A percentile compares a stretch with the other conserved stretches of the same genome.
These are phyloP conservation scores for Alnus rubra DNA, from an alignment of 306 rosid species.

Conservation along the genomic window DNA sequence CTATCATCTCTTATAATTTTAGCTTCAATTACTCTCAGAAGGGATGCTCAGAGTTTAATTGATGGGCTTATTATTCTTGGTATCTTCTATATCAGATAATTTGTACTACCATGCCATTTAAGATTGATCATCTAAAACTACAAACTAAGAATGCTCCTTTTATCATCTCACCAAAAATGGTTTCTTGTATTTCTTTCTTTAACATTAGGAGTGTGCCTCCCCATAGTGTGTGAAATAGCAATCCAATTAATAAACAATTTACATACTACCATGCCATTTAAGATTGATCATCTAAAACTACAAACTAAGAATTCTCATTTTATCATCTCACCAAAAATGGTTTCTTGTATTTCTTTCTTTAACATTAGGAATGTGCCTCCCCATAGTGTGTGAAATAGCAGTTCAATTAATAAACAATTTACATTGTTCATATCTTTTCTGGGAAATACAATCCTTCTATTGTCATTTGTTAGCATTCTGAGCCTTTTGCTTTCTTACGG, in stretches of 20 bases:
- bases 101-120: neutral
- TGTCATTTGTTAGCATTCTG: constrained; percentile 30
- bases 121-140: neutral
- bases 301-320: neutral
- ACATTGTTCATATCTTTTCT: neutral
- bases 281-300: neutral
- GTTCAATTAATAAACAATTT: neutral
- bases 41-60: neutral
- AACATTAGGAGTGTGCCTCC: neutral
- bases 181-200: neutral
- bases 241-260: neutral
- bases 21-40: neutral
- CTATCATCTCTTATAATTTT: constrained; percentile 26
- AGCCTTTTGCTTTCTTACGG: constrained; percentile 34
- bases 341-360: neutral
- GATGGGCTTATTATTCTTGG: neutral
- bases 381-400: neutral
- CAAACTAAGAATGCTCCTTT: neutral
- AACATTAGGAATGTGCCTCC: neutral
- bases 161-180: neutral
- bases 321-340: neutral
- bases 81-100: neutral
- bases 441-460: constrained; percentile 21
- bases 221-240: neutral
- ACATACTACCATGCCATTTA: neutral